These are phyloP conservation scores for Lipomyces orientalis DNA, from an alignment of 805 yeast genomes.

Conservation along the genomic window DNA sequence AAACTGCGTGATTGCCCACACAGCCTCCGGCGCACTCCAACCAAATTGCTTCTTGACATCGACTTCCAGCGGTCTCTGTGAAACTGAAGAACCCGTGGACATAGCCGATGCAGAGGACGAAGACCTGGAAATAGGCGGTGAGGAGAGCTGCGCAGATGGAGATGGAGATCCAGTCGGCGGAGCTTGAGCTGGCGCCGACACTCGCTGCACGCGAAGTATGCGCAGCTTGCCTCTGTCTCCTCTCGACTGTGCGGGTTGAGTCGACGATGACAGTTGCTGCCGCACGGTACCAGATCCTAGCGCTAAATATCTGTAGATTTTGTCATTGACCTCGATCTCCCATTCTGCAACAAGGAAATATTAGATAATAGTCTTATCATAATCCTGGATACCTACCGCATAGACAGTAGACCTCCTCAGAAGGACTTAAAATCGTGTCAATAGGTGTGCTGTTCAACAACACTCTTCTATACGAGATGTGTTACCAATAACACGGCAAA, in stretches of 20 bases:
- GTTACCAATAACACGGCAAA: background rate
- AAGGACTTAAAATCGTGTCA: background rate
- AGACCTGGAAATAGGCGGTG: conserved; percentile 3
- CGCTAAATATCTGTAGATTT: conserved; percentile 12
- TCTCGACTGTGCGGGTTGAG: background rate
- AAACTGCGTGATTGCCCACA: conserved; percentile 26
- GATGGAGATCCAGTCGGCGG: background rate
- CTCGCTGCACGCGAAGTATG: conserved; percentile 3
- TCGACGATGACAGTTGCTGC: background rate
- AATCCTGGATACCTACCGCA: conserved; percentile 16
- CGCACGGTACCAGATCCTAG: conserved; percentile 15
- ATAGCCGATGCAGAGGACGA: conserved; percentile 3
- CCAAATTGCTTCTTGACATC: conserved; percentile 23
- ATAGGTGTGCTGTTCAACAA: conserved; percentile 10
- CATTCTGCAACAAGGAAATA: conserved; percentile 17
- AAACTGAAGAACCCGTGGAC: conserved; percentile 1
- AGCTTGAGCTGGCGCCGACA: background rate
- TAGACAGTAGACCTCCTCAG: conserved; percentile 13
- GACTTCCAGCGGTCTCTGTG: conserved; percentile 5
- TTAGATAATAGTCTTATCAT: background rate
- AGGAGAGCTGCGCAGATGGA: background rate
- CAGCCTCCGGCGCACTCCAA: conserved; percentile 26
- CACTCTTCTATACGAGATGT: conserved; percentile 1
- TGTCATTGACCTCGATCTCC: conserved; percentile 10
- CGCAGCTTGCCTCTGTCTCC: conserved; percentile 1